These are phyloP conservation scores for Lepiota brunneoincarnata DNA, from an alignment of 768 basidiomycete genomes.

Conservation along the genomic window DNA sequence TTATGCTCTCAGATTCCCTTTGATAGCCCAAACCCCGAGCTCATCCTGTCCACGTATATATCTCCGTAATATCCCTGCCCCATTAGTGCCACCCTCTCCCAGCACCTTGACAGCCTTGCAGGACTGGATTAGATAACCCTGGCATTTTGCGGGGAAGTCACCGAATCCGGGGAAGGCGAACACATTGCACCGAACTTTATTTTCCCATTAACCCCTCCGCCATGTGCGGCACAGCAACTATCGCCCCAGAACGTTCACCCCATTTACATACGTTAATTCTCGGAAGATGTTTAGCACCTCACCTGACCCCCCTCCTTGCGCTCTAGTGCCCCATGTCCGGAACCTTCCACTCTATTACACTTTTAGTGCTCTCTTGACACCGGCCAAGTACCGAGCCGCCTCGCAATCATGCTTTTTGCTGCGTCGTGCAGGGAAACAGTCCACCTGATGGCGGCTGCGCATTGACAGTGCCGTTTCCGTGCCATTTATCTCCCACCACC, in stretches of 20 bases:
- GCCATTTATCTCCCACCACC: not conserved
- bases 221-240: slow-evolving; percentile 3
- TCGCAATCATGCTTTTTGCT: no score
- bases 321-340: not conserved
- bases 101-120: not conserved
- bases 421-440: no score
- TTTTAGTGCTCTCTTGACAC: slow-evolving; percentile 1
- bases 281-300: slow-evolving; percentile 5
- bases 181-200: not conserved
- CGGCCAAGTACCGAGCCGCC: not conserved
- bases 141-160: slow-evolving; percentile 3
- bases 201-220: slow-evolving; percentile 5
- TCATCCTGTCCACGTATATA: not conserved
- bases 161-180: slow-evolving; percentile 3
- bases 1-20: not conserved
- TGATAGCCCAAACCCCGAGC: not conserved
- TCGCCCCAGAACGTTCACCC: slow-evolving; percentile 4
- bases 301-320: slow-evolving; percentile 1
- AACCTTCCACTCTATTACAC: slow-evolving; percentile 1
- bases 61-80: not conserved
- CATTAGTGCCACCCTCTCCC: slow-evolving; percentile 2
- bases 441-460: not conserved
- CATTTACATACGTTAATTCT: slow-evolving; percentile 11
- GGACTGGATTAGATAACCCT: not conserved
- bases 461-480: not conserved